Evolutionary conservation across 2,329 filamentous ascomycete species (phyloP).

Genomic region (Capronia coronata): DNA sequence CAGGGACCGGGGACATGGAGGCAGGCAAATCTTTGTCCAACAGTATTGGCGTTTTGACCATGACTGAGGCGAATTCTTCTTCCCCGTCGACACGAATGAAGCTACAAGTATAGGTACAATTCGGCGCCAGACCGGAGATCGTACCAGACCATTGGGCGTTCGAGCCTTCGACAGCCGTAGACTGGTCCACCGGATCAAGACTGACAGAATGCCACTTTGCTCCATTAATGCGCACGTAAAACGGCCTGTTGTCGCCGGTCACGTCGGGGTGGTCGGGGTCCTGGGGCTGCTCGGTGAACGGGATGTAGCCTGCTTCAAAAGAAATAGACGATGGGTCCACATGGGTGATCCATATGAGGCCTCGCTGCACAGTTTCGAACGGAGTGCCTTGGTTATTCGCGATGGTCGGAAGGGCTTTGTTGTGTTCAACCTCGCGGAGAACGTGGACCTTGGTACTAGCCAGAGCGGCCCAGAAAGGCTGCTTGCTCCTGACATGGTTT

Average conservation of each 20-base stretch:
- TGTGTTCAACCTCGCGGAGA: slow-evolving; percentile 83
- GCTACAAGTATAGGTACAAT: slow-evolving; percentile 59
- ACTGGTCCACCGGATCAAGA: slow-evolving; percentile 44
- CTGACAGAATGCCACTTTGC: slow-evolving; percentile 58
- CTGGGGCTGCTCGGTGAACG: slow-evolving; percentile 30
- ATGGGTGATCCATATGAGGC: slow-evolving; percentile 43
- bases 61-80: slow-evolving; percentile 53
- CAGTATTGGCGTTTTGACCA: slow-evolving; percentile 56
- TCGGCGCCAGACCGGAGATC: slow-evolving; percentile 58
- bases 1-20: slow-evolving; percentile 40
- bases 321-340: slow-evolving; percentile 43
- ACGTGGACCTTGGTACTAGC: slow-evolving; percentile 96
- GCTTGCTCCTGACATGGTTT: slow-evolving; percentile 79
- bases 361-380: slow-evolving; percentile 35
- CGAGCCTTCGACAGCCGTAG: slow-evolving; percentile 41
- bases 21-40: slow-evolving; percentile 54
- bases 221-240: slow-evolving; percentile 60
- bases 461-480: slow-evolving; percentile 89
- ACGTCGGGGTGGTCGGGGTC: slow-evolving; percentile 28
- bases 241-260: slow-evolving; percentile 47
- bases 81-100: slow-evolving; percentile 53
- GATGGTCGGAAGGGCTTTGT: slow-evolving; percentile 40
- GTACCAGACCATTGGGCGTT: slow-evolving; percentile 52
- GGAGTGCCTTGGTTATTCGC: slow-evolving; percentile 19
- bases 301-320: slow-evolving; percentile 42